Evolutionary conservation across 2,329 filamentous ascomycete genomes (phyloP).

Genomic region (Nannizziopsis barbatae): DNA sequence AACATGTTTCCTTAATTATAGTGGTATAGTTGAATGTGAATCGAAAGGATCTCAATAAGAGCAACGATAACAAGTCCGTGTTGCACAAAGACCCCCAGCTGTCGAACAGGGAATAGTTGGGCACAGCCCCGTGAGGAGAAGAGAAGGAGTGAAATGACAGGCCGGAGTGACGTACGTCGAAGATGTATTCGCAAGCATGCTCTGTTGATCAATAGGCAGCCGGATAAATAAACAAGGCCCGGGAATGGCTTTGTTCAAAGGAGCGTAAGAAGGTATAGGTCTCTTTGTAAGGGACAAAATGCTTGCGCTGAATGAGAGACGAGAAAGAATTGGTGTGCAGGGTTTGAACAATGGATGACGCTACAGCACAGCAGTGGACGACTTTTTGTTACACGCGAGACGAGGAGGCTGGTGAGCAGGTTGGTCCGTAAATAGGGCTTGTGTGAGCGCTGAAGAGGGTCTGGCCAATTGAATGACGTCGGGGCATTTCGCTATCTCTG

Average conservation of each 20-base stretch:
- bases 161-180: conserved; percentile 7
- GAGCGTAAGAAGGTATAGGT: conserved; percentile 1
- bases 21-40: not conserved
- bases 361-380: not conserved
- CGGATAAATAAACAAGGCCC: not conserved
- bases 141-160: not conserved
- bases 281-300: not conserved
- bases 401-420: conserved; percentile 4
- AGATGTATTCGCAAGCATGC: conserved; percentile 5
- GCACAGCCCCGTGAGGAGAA: conserved; percentile 7
- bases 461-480: conserved; percentile 7
- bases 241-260: not conserved
- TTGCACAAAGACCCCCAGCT: not conserved
- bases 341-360: not conserved
- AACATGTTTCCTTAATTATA: conserved; percentile 6
- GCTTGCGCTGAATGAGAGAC: not conserved
- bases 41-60: not conserved
- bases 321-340: not conserved
- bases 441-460: not conserved
- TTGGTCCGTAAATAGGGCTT: conserved; percentile 1
- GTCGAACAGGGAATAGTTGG: not conserved
- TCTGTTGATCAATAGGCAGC: not conserved
- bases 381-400: not conserved
- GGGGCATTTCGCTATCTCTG: not conserved
- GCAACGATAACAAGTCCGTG: not conserved